A percentile compares a stretch with the other conserved stretches of the same genome.
These are phyloP conservation scores for Theobroma grandiflorum DNA, from an alignment of 441 rosid genomes.

Conservation along the genomic window DNA sequence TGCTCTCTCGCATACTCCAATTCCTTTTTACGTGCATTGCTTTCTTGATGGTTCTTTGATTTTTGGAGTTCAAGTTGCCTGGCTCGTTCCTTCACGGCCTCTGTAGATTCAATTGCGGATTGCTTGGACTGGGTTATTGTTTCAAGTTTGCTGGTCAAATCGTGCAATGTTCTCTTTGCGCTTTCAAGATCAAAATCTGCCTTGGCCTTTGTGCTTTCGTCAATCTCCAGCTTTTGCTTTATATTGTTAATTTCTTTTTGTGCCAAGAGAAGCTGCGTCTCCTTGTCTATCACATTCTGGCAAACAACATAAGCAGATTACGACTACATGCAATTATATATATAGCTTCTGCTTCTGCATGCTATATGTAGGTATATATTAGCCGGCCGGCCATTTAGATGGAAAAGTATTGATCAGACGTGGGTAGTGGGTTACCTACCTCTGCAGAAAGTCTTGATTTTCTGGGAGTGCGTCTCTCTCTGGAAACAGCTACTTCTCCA, in stretches of 20 bases:
- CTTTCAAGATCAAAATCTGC: constrained; percentile 66
- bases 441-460: constrained; percentile 70
- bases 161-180: constrained; percentile 62
- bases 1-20: constrained; percentile 64
- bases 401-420: no score
- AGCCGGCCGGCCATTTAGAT: no score
- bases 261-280: constrained; percentile 71
- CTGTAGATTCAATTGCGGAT: constrained; percentile 60
- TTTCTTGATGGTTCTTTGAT: constrained; percentile 43
- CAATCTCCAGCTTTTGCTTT: constrained; percentile 55
- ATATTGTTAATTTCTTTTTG: constrained; percentile 55
- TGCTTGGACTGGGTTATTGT: constrained; percentile 57
- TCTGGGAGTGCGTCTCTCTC: constrained; percentile 50
- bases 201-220: constrained; percentile 52
- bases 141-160: constrained; percentile 57
- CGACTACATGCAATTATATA: no score
- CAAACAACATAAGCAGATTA: not conserved
- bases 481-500: constrained; percentile 71
- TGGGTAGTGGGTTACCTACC: constrained; percentile 43
- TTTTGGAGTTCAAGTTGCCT: constrained; percentile 66
- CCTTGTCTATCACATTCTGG: constrained; percentile 78
- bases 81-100: constrained; percentile 56
- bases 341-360: no score
- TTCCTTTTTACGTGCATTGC: constrained; percentile 50
- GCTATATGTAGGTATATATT: no score